A percentile compares a stretch with the other conserved stretches of the same genome.
phyloP scores from a whole-genome alignment of 257 asterid species.

The Anisodus tanguticus region DNA sequence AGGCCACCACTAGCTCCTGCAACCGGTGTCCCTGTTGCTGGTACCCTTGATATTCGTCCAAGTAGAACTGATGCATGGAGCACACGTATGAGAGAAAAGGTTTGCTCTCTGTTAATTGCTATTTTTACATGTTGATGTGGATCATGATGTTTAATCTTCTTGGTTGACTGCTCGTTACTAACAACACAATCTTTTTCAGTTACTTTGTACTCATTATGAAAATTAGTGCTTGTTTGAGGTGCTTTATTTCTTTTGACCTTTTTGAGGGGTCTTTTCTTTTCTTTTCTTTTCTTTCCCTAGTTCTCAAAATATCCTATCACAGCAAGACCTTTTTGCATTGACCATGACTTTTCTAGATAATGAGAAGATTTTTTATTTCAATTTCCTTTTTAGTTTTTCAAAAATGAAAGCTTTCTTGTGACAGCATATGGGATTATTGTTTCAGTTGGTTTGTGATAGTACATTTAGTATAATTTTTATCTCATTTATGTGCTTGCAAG shows the following conservation, averaged over 20 bases:
- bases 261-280: not conserved
- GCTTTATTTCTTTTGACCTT: not conserved
- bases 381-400: not conserved
- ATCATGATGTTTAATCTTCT: conserved; percentile 10
- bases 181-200: not conserved
- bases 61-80: conserved; percentile 99
- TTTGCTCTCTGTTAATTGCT: conserved; percentile 27
- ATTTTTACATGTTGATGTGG: conserved; percentile 16
- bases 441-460: not conserved
- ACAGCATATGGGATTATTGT: not conserved
- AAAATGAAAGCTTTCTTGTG: not conserved
- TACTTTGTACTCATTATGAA: not conserved
- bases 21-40: conserved; percentile 74
- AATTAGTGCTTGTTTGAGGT: not conserved
- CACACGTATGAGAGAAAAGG: conserved; percentile 98
- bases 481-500: not conserved
- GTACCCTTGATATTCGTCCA: conserved; percentile 80
- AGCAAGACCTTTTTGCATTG: not conserved
- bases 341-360: not conserved
- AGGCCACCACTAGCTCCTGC: conserved; percentile 65
- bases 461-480: not conserved
- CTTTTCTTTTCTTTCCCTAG: not conserved
- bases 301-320: not conserved
- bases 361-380: not conserved
- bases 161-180: not conserved